phyloP scores from a whole-genome alignment of 805 yeast species.

The Starmerella scarabaei region DNA sequence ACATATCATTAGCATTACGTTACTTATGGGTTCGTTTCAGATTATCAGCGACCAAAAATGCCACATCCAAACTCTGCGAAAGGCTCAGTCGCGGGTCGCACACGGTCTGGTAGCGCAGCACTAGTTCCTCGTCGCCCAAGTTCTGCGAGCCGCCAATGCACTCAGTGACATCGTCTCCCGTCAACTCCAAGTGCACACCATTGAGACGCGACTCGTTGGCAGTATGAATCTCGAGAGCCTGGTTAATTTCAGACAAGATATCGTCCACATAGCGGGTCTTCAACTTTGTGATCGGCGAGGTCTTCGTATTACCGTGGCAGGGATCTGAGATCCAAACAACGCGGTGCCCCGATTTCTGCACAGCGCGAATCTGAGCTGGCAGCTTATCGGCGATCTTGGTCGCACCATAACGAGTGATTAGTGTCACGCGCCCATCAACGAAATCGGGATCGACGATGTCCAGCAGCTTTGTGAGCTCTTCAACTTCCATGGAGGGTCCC shows the following conservation, averaged over 20 bases:
- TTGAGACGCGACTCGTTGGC: slow-evolving; percentile 27
- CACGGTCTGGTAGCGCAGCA: slow-evolving; percentile 32
- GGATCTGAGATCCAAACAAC: slow-evolving; percentile 36
- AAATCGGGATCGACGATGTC: slow-evolving; percentile 31
- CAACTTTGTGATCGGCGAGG: slow-evolving; percentile 29
- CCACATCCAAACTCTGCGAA: slow-evolving; percentile 32
- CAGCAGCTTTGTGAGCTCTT: slow-evolving; percentile 29
- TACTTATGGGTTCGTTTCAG: not conserved
- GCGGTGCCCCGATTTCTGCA: slow-evolving; percentile 28
- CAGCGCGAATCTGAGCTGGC: slow-evolving; percentile 32
- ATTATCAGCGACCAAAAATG: slow-evolving; percentile 32
- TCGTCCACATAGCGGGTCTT: slow-evolving; percentile 35
- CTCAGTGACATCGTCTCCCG: slow-evolving; percentile 35
- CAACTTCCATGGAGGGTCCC: slow-evolving; percentile 31
- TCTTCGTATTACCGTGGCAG: slow-evolving; percentile 34
- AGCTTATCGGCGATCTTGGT: slow-evolving; percentile 27
- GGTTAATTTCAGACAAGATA: slow-evolving; percentile 29
- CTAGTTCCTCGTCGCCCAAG: slow-evolving; percentile 30
- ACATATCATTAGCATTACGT: not conserved
- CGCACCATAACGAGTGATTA: slow-evolving; percentile 33
- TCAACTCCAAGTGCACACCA: slow-evolving; percentile 33
- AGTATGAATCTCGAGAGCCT: slow-evolving; percentile 29
- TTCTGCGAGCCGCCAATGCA: slow-evolving; percentile 33
- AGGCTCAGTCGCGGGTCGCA: slow-evolving; percentile 33
- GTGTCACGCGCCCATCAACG: slow-evolving; percentile 31